These are phyloP conservation scores for Rosellinia necatrix DNA, from an alignment of 2,329 filamentous ascomycete species.

Conservation along the genomic window DNA sequence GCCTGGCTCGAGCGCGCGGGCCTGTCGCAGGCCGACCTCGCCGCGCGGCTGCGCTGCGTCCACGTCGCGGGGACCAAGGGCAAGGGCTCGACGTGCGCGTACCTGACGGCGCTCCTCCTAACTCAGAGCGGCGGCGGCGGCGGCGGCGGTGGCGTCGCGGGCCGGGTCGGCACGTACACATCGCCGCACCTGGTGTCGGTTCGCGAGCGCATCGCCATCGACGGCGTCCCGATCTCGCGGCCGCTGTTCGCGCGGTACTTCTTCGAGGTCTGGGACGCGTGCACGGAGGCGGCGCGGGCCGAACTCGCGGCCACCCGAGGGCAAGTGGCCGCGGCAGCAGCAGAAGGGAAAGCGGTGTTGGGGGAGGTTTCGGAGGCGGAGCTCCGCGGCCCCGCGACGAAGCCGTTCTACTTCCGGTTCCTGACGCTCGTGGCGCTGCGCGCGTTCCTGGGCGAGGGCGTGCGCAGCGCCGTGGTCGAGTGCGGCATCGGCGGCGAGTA, in stretches of 20 bases:
- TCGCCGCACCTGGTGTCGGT: conserved; percentile 85
- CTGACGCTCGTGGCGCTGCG: conserved; percentile 88
- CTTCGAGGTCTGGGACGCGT: conserved; percentile 79
- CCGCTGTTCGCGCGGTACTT: conserved; percentile 76
- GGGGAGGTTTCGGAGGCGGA: conserved; percentile 47
- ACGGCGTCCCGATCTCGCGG: conserved; percentile 71
- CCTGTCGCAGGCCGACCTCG: conserved; percentile 60
- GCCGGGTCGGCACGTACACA: conserved; percentile 75
- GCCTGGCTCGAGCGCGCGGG: conserved; percentile 77
- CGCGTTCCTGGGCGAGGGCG: conserved; percentile 75
- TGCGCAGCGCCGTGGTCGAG: conserved; percentile 82
- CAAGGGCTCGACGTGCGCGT: conserved; percentile 87
- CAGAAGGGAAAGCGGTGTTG: conserved; percentile 27
- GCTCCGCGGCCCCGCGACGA: conserved; percentile 62
- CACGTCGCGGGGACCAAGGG: conserved; percentile 95
- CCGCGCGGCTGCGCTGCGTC: conserved; percentile 52
- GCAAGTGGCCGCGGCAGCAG: not conserved
- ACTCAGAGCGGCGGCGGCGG: conserved; percentile 30
- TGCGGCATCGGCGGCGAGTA: conserved; percentile 94
- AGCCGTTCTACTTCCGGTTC: conserved; percentile 92
- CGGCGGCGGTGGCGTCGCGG: conserved; percentile 28
- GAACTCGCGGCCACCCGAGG: conserved; percentile 10
- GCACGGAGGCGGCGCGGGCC: conserved; percentile 47
- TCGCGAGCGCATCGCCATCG: conserved; percentile 81
- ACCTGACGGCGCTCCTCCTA: conserved; percentile 65